Evolutionary conservation across 2,329 filamentous ascomycete genomes (phyloP).

Genomic region (Penicillium sp.): DNA sequence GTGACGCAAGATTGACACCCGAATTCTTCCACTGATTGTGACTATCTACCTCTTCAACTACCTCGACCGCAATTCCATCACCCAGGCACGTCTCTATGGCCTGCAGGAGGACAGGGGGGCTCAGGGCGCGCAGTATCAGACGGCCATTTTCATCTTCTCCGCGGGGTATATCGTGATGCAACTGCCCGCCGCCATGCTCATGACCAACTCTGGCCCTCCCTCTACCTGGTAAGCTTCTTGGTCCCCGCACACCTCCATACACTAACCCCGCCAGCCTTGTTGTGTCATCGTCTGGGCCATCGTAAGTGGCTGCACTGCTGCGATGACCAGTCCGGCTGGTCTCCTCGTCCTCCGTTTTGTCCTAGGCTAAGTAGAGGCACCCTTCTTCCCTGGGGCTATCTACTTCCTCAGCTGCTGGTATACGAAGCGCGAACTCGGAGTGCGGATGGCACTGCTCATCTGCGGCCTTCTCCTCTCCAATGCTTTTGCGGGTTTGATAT

Average conservation of each 20-base stretch:
- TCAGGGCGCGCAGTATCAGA: background rate
- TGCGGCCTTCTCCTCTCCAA: slow-evolving; percentile 1
- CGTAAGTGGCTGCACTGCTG: too few relatives aligned
- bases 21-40: background rate
- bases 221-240: too few relatives aligned
- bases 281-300: too few relatives aligned
- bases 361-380: slow-evolving; percentile 1
- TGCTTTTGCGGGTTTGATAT: background rate
- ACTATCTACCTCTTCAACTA: slow-evolving; percentile 5
- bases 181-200: too few relatives aligned
- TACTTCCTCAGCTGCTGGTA: slow-evolving; percentile 6
- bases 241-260: too few relatives aligned
- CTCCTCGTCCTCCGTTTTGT: background rate
- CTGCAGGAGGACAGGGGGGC: background rate
- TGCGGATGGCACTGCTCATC: slow-evolving; percentile 3
- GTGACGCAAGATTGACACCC: background rate
- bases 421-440: slow-evolving; percentile 1
- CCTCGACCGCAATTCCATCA: background rate
- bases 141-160: background rate
- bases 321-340: background rate
- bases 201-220: too few relatives aligned
- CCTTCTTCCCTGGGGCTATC: slow-evolving; percentile 6
- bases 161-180: too few relatives aligned
- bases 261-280: too few relatives aligned
- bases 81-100: background rate